Conservation (phyloP, 2,329 filamentous ascomycete species). For the Chalaropsis thielavioides region DNA sequence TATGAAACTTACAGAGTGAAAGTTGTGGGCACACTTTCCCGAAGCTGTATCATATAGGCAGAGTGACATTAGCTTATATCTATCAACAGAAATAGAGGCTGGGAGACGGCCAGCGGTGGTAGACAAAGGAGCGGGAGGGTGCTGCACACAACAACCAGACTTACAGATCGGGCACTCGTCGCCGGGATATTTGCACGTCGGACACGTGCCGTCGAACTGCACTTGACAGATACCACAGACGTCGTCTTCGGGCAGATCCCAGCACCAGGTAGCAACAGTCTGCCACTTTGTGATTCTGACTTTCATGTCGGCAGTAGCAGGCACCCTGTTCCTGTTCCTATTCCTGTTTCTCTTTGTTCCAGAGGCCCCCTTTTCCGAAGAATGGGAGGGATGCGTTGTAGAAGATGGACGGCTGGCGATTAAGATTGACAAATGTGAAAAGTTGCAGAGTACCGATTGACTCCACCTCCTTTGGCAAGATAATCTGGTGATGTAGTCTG, state of each 20-base stretch:
- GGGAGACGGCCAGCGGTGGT: conserved; percentile 5
- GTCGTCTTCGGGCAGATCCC: conserved; percentile 94
- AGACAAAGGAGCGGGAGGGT: neutral
- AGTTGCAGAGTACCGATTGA: too few relatives aligned
- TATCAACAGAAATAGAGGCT: neutral
- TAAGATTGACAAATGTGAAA: too few relatives aligned
- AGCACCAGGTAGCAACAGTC: conserved; percentile 89
- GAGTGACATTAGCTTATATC: neutral
- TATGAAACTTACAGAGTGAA: conserved; percentile 63
- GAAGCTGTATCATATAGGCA: conserved; percentile 47
- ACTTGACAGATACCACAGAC: conserved; percentile 98
- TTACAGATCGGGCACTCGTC: conserved; percentile 85
- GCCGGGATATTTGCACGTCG: conserved; percentile 93
- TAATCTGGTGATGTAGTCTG: neutral
- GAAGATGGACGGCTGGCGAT: too few relatives aligned
- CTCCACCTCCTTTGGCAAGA: neutral
- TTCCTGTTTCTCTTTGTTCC: neutral
- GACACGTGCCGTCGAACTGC: conserved; percentile 94
- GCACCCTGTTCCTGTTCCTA: neutral
- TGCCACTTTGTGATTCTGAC: conserved; percentile 90
- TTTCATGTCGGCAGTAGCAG: conserved; percentile 51
- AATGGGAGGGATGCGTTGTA: too few relatives aligned
- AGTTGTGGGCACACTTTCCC: conserved; percentile 92
- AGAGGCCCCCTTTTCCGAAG: neutral
- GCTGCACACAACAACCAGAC: conserved; percentile 24